phyloP scores from a whole-genome alignment of 2,329 filamentous ascomycete genomes.

The Monilinia aucupariae region DNA sequence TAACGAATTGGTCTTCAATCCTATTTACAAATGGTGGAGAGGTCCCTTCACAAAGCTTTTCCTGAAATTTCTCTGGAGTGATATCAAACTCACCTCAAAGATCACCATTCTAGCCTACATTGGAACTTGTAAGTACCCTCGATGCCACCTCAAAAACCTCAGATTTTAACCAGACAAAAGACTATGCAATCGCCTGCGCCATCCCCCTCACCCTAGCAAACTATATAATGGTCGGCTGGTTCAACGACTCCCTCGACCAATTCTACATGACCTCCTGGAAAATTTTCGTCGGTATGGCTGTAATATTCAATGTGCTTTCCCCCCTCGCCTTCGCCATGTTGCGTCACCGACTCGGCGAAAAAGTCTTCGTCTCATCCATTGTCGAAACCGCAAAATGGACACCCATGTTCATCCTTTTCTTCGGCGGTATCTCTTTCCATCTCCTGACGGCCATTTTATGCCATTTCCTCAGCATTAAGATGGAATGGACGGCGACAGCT shows the following conservation, averaged over 20 bases:
- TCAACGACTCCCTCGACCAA: conserved; percentile 59
- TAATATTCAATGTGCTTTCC: conserved; percentile 56
- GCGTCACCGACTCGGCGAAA: conserved; percentile 25
- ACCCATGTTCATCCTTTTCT: conserved; percentile 40
- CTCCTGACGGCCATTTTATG: conserved; percentile 39
- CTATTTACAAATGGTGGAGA: conserved; percentile 55
- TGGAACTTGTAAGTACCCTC: conserved; percentile 37
- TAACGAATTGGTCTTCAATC: conserved; percentile 66
- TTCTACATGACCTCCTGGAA: conserved; percentile 64
- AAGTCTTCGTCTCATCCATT: conserved; percentile 36
- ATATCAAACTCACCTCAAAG: conserved; percentile 61
- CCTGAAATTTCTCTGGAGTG: conserved; percentile 52
- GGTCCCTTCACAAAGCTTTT: conserved; percentile 64
- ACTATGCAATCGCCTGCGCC: conserved; percentile 61
- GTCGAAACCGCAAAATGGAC: conserved; percentile 53
- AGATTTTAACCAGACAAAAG: neutral
- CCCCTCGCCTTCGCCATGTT: conserved; percentile 26
- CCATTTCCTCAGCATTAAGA: conserved; percentile 42
- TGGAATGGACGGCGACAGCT: conserved; percentile 50
- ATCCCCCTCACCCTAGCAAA: conserved; percentile 63
- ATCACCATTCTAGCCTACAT: conserved; percentile 67
- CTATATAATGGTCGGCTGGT: conserved; percentile 69
- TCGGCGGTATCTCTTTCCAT: conserved; percentile 42
- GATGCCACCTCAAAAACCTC: too few relatives aligned
- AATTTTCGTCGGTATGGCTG: conserved; percentile 56